These are phyloP conservation scores for Termitomyces sp. DNA, from an alignment of 768 basidiomycete species.

Conservation along the genomic window DNA sequence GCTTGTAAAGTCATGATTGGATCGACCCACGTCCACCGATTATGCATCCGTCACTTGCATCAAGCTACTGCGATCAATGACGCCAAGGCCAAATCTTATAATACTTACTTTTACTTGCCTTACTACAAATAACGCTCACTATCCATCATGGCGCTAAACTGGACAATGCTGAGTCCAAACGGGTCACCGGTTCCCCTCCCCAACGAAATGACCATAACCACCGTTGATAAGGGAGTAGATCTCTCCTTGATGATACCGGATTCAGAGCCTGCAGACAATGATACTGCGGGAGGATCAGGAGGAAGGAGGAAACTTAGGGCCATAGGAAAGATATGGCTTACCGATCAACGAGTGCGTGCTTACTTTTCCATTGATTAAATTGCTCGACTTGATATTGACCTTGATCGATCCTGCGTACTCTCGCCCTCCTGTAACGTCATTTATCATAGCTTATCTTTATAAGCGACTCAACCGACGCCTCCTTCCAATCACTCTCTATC, in stretches of 20 bases:
- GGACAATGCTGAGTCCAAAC: conserved; percentile 59
- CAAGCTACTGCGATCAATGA: too few species aligned
- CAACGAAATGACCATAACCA: conserved; percentile 53
- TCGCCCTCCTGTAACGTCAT: neutral
- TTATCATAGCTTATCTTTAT: conserved; percentile 59
- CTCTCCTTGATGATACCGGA: conserved; percentile 54
- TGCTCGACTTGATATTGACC: neutral
- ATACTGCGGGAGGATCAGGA: conserved; percentile 45
- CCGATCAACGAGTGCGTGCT: conserved; percentile 64
- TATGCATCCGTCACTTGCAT: too few species aligned
- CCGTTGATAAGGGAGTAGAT: conserved; percentile 53
- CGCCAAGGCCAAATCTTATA: neutral
- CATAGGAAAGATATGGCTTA: conserved; percentile 54
- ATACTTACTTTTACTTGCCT: neutral
- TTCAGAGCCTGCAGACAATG: conserved; percentile 31
- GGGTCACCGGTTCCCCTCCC: conserved; percentile 59
- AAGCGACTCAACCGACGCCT: conserved; percentile 23
- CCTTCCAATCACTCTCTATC: conserved; percentile 46
- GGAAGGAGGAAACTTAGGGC: conserved; percentile 54
- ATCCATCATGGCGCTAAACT: conserved; percentile 73
- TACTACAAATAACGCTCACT: conserved; percentile 9
- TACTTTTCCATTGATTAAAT: neutral
- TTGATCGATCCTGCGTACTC: neutral
- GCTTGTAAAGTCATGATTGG: too few species aligned
- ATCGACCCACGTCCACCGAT: too few species aligned